Percentiles rank a stretch among this genome's conserved stretches.
Conservation (phyloP, 176 grass and related monocot species). For the Pharus latifolius region DNA sequence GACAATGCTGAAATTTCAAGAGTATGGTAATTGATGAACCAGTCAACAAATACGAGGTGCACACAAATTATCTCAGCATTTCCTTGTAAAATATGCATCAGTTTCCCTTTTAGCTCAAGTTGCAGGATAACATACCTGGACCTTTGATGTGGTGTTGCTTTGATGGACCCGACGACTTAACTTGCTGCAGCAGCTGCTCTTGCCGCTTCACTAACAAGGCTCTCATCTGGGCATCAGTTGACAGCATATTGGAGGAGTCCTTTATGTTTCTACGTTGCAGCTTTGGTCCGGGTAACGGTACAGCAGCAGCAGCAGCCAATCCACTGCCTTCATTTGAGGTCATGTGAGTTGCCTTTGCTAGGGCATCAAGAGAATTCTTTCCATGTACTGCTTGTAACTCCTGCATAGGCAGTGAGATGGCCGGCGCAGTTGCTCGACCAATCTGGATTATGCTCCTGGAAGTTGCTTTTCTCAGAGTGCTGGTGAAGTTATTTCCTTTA, state of each 20-base stretch:
- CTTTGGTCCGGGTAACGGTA: constrained; percentile 9
- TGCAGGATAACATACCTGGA: constrained; percentile 32
- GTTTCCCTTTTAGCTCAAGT: too few relatives aligned
- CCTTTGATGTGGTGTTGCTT: constrained; percentile 33
- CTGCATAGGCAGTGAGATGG: too few relatives aligned
- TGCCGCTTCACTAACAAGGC: constrained; percentile 26
- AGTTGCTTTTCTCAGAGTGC: too few relatives aligned
- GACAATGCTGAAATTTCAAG: constrained; percentile 32
- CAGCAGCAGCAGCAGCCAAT: not conserved
- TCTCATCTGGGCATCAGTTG: constrained; percentile 6
- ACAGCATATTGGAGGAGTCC: constrained; percentile 1
- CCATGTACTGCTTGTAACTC: too few relatives aligned
- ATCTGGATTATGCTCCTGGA: too few relatives aligned
- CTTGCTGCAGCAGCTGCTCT: constrained; percentile 31
- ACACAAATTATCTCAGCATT: not conserved
- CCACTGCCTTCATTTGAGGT: not conserved
- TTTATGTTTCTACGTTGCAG: constrained; percentile 24
- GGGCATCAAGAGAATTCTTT: too few relatives aligned
- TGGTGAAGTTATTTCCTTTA: too few relatives aligned
- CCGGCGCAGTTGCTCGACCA: too few relatives aligned
- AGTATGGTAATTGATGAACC: not conserved
- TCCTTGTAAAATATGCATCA: not conserved
- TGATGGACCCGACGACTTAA: constrained; percentile 1
- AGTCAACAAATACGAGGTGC: not conserved
- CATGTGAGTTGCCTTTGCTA: too few relatives aligned